phyloP scores from a whole-genome alignment of 164 flowering plant species.

The Nymphaea thermarum region DNA sequence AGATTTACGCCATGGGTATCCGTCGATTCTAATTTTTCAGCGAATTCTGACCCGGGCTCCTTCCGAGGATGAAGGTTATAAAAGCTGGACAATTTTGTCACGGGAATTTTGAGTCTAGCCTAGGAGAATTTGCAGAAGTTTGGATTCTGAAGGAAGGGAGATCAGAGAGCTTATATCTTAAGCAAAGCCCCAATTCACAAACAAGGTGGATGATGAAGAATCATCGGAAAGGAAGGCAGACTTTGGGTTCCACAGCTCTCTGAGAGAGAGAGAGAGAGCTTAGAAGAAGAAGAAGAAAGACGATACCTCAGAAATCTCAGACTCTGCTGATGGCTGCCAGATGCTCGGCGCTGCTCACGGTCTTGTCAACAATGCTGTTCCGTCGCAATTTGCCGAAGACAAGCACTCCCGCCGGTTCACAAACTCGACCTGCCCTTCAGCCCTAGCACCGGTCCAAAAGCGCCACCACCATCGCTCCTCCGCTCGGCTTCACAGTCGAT shows the following conservation, averaged over 20 bases:
- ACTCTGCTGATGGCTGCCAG: too few species aligned
- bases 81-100: neutral
- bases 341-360: too few species aligned
- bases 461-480: too few species aligned
- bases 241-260: too few species aligned
- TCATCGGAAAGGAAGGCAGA: neutral
- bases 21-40: neutral
- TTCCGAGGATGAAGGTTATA: neutral
- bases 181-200: neutral
- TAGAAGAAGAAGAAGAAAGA: too few species aligned
- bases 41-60: neutral
- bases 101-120: neutral
- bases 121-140: neutral
- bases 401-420: too few species aligned
- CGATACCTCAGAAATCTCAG: too few species aligned
- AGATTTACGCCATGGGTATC: conserved; percentile 18
- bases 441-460: too few species aligned
- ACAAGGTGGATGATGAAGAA: neutral
- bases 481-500: too few species aligned
- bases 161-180: neutral
- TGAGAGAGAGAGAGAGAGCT: neutral
- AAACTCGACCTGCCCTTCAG: too few species aligned
- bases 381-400: too few species aligned
- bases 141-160: neutral
- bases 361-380: too few species aligned